phyloP scores from a whole-genome alignment of 495 filamentous ascomycete species.

The Xylaria curta region DNA sequence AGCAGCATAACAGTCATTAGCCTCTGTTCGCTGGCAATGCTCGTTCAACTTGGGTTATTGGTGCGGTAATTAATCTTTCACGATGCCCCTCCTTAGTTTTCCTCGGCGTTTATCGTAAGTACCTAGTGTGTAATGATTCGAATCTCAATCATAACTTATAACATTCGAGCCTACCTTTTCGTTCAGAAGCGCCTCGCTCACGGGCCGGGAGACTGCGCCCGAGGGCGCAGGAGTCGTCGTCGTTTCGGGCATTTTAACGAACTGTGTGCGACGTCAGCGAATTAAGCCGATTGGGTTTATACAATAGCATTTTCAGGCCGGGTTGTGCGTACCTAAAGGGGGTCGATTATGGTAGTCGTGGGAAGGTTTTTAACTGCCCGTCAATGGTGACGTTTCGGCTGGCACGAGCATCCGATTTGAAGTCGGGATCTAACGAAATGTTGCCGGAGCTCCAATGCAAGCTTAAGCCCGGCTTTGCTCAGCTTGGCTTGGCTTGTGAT shows the following conservation, averaged over 20 bases:
- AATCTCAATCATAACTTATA: not conserved
- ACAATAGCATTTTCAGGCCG: not conserved
- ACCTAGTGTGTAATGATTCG: not conserved
- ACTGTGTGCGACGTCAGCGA: conserved; percentile 17
- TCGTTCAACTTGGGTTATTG: not conserved
- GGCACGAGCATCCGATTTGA: conserved; percentile 19
- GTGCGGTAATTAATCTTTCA: conserved; percentile 19
- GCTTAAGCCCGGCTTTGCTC: not conserved
- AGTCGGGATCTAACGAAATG: conserved; percentile 25
- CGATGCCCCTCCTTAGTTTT: not conserved
- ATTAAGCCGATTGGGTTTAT: conserved; percentile 13
- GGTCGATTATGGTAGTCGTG: not conserved
- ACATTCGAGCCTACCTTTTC: conserved; percentile 74
- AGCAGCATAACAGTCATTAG: conserved; percentile 32
- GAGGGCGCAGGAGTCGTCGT: conserved; percentile 46
- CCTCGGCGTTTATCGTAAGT: not conserved
- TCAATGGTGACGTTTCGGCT: conserved; percentile 19
- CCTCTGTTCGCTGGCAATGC: not conserved
- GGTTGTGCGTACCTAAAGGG: conserved; percentile 13
- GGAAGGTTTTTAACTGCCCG: not conserved
- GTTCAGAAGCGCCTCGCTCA: conserved; percentile 92
- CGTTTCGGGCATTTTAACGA: conserved; percentile 48
- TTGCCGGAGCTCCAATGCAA: conserved; percentile 21
- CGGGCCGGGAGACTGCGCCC: conserved; percentile 65
- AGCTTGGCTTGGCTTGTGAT: not conserved